Evolutionary conservation across 2,329 filamentous ascomycete species (phyloP).

Genomic region (Torrubiellomyces zombiae): DNA sequence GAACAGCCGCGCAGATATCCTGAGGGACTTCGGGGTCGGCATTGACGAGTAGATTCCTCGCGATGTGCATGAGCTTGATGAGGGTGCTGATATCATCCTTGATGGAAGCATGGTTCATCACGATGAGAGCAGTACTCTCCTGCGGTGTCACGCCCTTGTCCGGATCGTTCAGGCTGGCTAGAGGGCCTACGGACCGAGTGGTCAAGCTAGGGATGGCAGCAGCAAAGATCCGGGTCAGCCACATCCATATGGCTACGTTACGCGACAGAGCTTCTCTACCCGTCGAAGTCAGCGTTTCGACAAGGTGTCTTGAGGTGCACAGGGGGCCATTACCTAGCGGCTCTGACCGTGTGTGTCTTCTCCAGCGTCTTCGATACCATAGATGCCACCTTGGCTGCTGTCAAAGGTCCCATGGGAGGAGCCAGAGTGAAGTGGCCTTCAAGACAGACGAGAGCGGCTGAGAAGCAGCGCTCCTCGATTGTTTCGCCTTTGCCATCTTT

Average conservation of each 20-base stretch:
- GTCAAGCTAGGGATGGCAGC: slow-evolving; percentile 44
- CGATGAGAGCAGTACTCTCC: slow-evolving; percentile 45
- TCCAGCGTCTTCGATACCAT: slow-evolving; percentile 46
- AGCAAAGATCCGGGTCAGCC: slow-evolving; percentile 43
- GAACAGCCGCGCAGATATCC: slow-evolving; percentile 46
- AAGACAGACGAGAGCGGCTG: slow-evolving; percentile 41
- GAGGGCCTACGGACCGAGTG: slow-evolving; percentile 38
- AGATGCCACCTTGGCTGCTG: slow-evolving; percentile 34
- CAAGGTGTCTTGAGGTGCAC: not conserved
- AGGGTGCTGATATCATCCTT: slow-evolving; percentile 46
- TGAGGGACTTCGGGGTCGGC: slow-evolving; percentile 48
- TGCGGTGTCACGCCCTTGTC: slow-evolving; percentile 41
- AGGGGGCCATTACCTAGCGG: slow-evolving; percentile 32
- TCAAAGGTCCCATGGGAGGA: slow-evolving; percentile 39
- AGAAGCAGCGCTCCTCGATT: slow-evolving; percentile 48
- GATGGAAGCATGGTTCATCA: slow-evolving; percentile 42
- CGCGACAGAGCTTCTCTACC: slow-evolving; percentile 40
- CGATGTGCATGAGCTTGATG: slow-evolving; percentile 52
- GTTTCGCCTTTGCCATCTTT: slow-evolving; percentile 21
- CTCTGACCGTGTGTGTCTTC: slow-evolving; percentile 44
- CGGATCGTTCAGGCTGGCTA: slow-evolving; percentile 34
- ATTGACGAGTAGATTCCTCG: slow-evolving; percentile 46
- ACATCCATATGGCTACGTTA: slow-evolving; percentile 50
- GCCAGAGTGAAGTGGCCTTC: slow-evolving; percentile 43
- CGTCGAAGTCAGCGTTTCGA: slow-evolving; percentile 5